Base-by-base conservation (phyloP, 352 stramenopile species). In the Phytophthora cactorum region DNA sequence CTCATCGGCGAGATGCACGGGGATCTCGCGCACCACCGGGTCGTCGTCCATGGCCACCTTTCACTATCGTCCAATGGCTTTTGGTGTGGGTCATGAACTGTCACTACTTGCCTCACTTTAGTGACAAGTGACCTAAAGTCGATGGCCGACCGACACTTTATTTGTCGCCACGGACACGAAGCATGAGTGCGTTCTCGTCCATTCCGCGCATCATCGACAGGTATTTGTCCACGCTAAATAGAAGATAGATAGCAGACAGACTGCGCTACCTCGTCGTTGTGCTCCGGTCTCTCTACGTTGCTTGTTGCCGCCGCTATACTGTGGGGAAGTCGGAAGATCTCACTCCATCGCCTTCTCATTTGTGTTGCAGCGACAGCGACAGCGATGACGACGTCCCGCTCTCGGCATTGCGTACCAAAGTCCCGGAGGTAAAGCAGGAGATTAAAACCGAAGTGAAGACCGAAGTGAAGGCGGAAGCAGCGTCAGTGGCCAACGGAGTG, bases 351-450 rank as follows among this genome's bases (percentile, higher is more conserved):
- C 25, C 11, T 58, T 44, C 15, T 59, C 15, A 10, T 46, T 28
- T 58, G 15, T 31, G 25, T 28, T 25, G 25, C 45, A 89, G 82
- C 62, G 82, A 88, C 54, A 91, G 82, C 52, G 84, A 92, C 62
- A 93, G 86, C 62, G 88, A 94, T 62, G 86, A 93, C 66, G 83
- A 95, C 62, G 58, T 94, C 2, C 88, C 88, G 55, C 74, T 96
- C 41, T 86, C 86, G n/a, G 77, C 87, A 49, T 59, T 95, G 45
- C 79, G 84, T 4, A 31, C 56, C 11, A 75, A 75, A 17, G 28
- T 52, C 22, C 25, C 62, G 22, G 66, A 67, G 28, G 50, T 72
- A 32, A 80, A 79, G 50, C 11, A 65, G 28, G 47, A 66, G 46
- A 52, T 72, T 25, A 80, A 79, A 45, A 17, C 60, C 17, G 41